Evolutionary conservation across 139 green algal genomes (phyloP).

Genomic region (Chlamydomonas incerta): DNA sequence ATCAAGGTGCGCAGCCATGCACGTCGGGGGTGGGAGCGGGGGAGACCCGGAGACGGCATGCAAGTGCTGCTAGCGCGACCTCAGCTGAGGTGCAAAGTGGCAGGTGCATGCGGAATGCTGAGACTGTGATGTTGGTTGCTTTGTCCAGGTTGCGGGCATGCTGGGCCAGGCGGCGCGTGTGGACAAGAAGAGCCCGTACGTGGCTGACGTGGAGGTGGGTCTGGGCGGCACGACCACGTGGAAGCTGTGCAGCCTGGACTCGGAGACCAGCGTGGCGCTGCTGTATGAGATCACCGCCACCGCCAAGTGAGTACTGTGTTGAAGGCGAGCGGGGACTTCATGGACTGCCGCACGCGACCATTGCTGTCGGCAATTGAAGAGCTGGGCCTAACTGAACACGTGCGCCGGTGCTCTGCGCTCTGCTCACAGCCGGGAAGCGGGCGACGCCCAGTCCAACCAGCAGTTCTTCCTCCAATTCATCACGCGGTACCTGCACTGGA

Average conservation of each 20-base stretch:
- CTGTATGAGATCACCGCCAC: conserved; percentile 87
- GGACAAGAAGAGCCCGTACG: conserved; percentile 87
- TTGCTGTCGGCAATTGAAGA: too few relatives aligned
- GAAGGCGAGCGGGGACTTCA: too few relatives aligned
- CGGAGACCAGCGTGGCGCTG: conserved; percentile 80
- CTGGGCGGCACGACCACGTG: conserved; percentile 93
- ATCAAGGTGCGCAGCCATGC: conserved; percentile 78
- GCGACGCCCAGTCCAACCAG: conserved; percentile 32
- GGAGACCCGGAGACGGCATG: too few relatives aligned
- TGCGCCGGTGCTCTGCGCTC: too few relatives aligned
- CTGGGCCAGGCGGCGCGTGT: conserved; percentile 86
- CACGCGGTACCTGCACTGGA: conserved; percentile 83
- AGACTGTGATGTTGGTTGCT: too few relatives aligned
- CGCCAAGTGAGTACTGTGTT: conserved; percentile 50
- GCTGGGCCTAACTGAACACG: neutral
- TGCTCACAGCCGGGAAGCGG: conserved; percentile 11
- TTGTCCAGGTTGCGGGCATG: conserved; percentile 65
- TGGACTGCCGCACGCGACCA: too few relatives aligned
- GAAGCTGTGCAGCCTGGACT: conserved; percentile 85
- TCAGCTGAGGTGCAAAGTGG: too few relatives aligned
- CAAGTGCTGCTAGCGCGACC: too few relatives aligned
- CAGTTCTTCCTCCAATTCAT: conserved; percentile 98
- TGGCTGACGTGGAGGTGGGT: conserved; percentile 88
- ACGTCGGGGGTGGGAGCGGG: too few relatives aligned
- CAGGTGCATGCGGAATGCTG: too few relatives aligned